Evolutionary conservation across 1,139 yeast species (phyloP).

Genomic region (Yamadazyma diospyri): DNA sequence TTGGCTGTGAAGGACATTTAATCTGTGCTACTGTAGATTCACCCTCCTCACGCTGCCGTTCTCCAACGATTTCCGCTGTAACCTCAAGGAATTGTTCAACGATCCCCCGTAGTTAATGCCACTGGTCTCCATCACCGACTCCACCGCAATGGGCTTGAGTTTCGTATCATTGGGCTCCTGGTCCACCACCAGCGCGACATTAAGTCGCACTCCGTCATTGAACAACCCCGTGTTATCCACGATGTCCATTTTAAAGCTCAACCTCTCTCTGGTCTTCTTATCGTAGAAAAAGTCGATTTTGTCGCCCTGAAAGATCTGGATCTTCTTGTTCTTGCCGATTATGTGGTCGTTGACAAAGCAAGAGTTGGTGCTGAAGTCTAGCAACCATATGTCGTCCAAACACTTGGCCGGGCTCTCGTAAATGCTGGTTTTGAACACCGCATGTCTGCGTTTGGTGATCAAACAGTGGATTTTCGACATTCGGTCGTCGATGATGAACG

Average conservation of each 20-base stretch:
- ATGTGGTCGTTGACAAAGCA: conserved; percentile 63
- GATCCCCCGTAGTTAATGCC: conserved; percentile 21
- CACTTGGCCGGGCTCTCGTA: conserved; percentile 67
- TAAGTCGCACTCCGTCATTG: conserved; percentile 30
- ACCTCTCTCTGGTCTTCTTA: conserved; percentile 42
- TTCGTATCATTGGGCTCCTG: conserved; percentile 29
- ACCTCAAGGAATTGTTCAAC: conserved; percentile 24
- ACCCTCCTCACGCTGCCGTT: conserved; percentile 21
- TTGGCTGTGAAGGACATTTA: no score
- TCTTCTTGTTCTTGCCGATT: conserved; percentile 62
- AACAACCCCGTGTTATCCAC: conserved; percentile 58
- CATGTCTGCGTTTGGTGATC: conserved; percentile 57
- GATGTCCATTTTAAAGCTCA: conserved; percentile 51
- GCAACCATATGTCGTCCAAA: conserved; percentile 73
- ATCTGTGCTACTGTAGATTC: conserved; percentile 19
- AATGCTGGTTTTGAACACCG: conserved; percentile 46
- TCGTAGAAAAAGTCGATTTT: conserved; percentile 64
- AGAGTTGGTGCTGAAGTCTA: conserved; percentile 77
- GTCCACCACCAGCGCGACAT: conserved; percentile 17
- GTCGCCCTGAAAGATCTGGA: conserved; percentile 62
- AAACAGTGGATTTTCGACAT: conserved; percentile 84
- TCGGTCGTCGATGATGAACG: conserved; percentile 63
- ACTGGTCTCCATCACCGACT: conserved; percentile 8
- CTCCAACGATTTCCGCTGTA: conserved; percentile 22
- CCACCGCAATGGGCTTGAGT: conserved; percentile 27